phyloP scores from a whole-genome alignment of 345 rosid species.

The Garcia nutans region DNA sequence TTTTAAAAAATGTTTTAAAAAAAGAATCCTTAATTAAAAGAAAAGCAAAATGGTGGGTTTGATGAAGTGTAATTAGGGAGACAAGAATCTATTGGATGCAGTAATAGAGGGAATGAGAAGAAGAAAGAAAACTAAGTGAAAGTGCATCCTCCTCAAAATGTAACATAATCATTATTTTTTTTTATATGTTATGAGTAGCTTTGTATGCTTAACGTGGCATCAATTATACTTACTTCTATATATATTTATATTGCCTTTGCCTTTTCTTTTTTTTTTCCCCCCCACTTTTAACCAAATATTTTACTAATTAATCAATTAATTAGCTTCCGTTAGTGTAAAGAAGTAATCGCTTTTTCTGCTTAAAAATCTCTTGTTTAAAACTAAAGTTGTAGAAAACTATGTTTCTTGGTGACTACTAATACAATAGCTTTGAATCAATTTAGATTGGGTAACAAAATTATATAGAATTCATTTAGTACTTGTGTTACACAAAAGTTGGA shows the following conservation, averaged over 20 bases:
- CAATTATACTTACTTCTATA: slow-evolving; percentile 22
- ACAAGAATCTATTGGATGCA: slow-evolving; percentile 28
- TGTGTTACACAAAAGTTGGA: not conserved
- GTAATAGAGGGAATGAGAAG: slow-evolving; percentile 16
- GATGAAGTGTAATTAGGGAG: slow-evolving; percentile 21
- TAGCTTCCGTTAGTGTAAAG: not conserved
- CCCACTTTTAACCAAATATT: slow-evolving; percentile 1
- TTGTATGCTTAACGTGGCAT: slow-evolving; percentile 43
- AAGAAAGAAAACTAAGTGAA: not conserved
- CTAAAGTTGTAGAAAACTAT: not conserved
- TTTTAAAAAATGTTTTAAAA: slow-evolving; percentile 9
- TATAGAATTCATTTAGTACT: not conserved
- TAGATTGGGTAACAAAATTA: not conserved
- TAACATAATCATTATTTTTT: slow-evolving; percentile 37
- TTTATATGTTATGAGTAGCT: slow-evolving; percentile 44
- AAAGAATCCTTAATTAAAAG: slow-evolving; percentile 13
- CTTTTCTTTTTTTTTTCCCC: too few species aligned
- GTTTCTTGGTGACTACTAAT: not conserved
- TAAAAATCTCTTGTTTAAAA: not conserved
- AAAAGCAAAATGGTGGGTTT: slow-evolving; percentile 33
- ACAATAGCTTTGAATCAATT: not conserved
- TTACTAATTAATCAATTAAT: slow-evolving; percentile 13
- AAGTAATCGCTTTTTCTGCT: not conserved
- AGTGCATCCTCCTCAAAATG: slow-evolving; percentile 26
- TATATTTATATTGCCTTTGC: too few species aligned